Base-by-base conservation (phyloP, 805 yeast species). In the Cyberlindnera galapagoensis region DNA sequence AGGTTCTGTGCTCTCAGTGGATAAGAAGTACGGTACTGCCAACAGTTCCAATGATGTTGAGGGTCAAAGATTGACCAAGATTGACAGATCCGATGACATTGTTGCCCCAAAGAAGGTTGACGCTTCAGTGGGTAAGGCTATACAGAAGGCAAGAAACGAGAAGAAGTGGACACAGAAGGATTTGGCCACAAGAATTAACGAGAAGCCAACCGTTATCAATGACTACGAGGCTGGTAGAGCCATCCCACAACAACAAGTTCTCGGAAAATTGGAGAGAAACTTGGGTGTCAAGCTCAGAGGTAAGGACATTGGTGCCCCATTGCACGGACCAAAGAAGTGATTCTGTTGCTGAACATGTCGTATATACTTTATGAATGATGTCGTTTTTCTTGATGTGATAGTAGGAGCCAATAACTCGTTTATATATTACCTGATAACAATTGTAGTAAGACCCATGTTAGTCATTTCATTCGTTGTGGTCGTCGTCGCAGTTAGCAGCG, bases 221-320 rank as follows among this genome's bases (percentile, higher is more conserved):
- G 98, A 92, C 56, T 92, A 92, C 62, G 98, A 92, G 67, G 84
- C 94, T 35, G 97, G 95, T 38, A 78, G 94, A 57, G 98, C 95
- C 27, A 76, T 82, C 46, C 98, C 98, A 37, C 88, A 85, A 67
- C 98, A 92, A 68, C 97, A 88, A 63, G 62, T 92, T 33, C 71
- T 92, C 52, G 88, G 81, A 34, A 92, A 92, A 67, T 64, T 92
- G 59, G 97, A 92, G 67, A 76, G 96, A 62, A 94, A 81, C 25
- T 69, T 92, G 50, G 97, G 97, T 46, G 81, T 92, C 43, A 92
- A 87, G 66, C 75, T 92, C 56, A 77, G 97, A 67, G 98, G 98
- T 56, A 88, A 90, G 67, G 82, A 80, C 61, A 82, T 92, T 52
- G 98, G 98, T 42, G 76, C 79, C 51, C 95, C 97, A 21, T 69